phyloP scores from a whole-genome alignment of 2,329 filamentous ascomycete species.

The Sporothrix brasiliensis region DNA sequence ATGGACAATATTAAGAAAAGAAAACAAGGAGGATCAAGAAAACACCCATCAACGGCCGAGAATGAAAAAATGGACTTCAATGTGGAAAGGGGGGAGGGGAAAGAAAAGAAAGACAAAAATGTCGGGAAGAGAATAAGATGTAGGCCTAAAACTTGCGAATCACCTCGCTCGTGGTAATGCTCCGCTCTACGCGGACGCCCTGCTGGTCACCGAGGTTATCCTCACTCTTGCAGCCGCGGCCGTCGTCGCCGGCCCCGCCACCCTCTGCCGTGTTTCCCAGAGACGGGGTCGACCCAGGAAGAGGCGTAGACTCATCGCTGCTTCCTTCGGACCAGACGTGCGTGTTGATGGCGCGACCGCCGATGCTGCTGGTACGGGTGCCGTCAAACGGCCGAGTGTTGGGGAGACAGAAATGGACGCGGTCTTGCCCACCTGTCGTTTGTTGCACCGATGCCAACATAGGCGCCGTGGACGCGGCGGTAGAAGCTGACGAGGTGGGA shows the following conservation, averaged over 20 bases:
- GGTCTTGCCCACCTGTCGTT: not conserved
- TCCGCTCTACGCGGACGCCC: constrained; percentile 28
- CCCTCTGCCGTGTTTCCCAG: not conserved
- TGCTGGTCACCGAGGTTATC: not conserved
- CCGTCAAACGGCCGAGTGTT: constrained; percentile 28
- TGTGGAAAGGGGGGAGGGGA: not conserved
- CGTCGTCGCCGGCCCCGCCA: not conserved
- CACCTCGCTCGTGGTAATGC: constrained; percentile 28
- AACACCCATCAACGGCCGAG: too few species aligned
- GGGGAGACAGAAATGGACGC: not conserved
- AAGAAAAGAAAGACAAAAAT: constrained; percentile 10
- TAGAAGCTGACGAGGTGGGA: constrained; percentile 16
- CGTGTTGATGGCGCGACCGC: constrained; percentile 25
- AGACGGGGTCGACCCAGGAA: not conserved
- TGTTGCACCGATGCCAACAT: not conserved
- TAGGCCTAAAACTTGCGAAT: not conserved
- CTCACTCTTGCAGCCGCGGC: not conserved
- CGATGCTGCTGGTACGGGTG: not conserved
- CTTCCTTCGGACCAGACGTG: constrained; percentile 31
- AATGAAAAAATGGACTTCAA: too few species aligned
- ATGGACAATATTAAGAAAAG: constrained; percentile 8
- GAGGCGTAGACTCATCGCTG: not conserved
- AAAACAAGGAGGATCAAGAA: not conserved
- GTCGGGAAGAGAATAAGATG: not conserved
- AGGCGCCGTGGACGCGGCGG: not conserved